These are phyloP conservation scores for Cinnamomum chago DNA, from an alignment of 164 flowering plant species.

Conservation along the genomic window DNA sequence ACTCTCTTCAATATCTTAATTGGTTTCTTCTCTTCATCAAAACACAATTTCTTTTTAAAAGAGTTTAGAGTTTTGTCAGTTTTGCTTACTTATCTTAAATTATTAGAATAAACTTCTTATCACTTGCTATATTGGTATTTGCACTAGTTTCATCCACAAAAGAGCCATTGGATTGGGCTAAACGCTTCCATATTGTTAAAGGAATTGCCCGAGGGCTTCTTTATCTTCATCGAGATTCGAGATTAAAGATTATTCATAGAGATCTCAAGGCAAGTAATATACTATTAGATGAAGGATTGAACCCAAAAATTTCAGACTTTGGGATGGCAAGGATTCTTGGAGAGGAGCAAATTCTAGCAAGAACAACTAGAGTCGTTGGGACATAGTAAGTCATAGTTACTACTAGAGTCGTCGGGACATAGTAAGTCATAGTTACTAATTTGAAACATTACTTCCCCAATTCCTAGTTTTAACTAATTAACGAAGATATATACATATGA, in stretches of 20 bases:
- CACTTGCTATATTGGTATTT: too few relatives aligned
- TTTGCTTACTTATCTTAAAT: not conserved
- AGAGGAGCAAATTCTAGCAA: conserved; percentile 22
- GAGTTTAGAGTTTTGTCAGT: too few relatives aligned
- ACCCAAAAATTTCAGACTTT: conserved; percentile 51
- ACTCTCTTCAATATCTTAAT: not conserved
- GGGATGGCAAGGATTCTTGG: conserved; percentile 46
- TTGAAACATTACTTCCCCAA: not conserved
- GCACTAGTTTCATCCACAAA: conserved; percentile 23
- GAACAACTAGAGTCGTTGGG: conserved; percentile 27
- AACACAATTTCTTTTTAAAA: not conserved
- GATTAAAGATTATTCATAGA: conserved; percentile 45
- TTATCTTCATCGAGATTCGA: conserved; percentile 60
- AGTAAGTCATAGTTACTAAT: not conserved
- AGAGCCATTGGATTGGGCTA: conserved; percentile 19
- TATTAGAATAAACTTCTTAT: too few relatives aligned
- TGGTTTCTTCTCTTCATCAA: not conserved
- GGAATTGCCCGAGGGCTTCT: conserved; percentile 59
- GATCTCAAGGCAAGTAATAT: conserved; percentile 60
- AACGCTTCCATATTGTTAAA: conserved; percentile 22
- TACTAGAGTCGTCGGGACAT: too few relatives aligned
- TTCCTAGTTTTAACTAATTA: not conserved
- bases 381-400: conserved; percentile 46
- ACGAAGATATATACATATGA: not conserved
- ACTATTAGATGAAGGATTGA: conserved; percentile 39